Evolutionary conservation across 179 eudicot species (phyloP).

Genomic region (Silene noctiflora): DNA sequence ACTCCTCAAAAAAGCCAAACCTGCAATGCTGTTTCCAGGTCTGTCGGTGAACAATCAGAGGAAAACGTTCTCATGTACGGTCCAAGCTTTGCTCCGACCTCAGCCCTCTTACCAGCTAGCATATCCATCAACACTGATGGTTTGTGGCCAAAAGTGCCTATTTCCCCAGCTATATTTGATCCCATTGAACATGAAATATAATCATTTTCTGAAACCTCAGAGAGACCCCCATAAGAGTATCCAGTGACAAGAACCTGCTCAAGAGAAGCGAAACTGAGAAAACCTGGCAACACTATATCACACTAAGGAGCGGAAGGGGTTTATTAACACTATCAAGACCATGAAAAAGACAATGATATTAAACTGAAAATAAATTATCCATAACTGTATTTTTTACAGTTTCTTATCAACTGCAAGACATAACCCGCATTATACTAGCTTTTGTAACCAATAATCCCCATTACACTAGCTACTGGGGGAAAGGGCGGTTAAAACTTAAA

Average conservation of each 20-base stretch:
- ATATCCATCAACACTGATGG: constrained; percentile 78
- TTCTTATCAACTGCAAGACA: constrained; percentile 13
- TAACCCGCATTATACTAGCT: neutral
- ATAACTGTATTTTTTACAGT: neutral
- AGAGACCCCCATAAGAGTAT: constrained; percentile 82
- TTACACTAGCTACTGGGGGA: neutral
- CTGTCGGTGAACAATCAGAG: constrained; percentile 91
- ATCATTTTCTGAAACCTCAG: constrained; percentile 81
- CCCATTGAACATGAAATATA: constrained; percentile 88
- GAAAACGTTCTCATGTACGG: constrained; percentile 82
- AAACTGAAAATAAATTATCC: neutral
- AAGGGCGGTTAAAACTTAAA: neutral
- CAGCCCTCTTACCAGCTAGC: constrained; percentile 98
- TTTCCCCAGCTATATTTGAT: constrained; percentile 86
- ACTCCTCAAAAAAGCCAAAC: constrained; percentile 32
- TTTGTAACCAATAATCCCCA: neutral
- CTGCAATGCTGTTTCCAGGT: constrained; percentile 90
- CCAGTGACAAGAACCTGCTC: constrained; percentile 82
- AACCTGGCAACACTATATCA: constrained; percentile 12
- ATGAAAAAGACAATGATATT: constrained; percentile 9
- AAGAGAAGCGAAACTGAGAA: constrained; percentile 29
- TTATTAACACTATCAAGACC: constrained; percentile 5
- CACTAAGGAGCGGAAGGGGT: constrained; percentile 1
- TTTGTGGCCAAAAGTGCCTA: constrained; percentile 84
- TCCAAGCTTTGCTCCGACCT: constrained; percentile 81